Evolutionary conservation across 441 rosid species (phyloP), one percentile per base, ranked within the genome.

Genomic region (Metrosideros polymorpha): DNA sequence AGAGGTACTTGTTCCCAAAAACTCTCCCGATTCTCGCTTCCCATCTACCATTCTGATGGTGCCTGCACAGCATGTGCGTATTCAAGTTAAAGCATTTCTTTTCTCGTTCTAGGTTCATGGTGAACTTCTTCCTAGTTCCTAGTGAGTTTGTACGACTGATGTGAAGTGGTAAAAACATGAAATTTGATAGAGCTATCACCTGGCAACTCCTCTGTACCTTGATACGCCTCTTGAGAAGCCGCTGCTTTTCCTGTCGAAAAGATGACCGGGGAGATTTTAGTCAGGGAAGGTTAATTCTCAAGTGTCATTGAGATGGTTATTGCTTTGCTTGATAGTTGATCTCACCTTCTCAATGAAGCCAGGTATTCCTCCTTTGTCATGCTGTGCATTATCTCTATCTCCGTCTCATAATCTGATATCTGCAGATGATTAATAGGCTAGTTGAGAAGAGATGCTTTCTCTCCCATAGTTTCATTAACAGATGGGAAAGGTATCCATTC

Each of bases 31-130:
- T 87, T 30, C 86, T 49, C 47, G 88, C 88, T 12, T 87, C 88
- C 88, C 88, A 87, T 84, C 86, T 75, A 12, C 88, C 88, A 55
- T 87, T 87, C n/a, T 87, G 86, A 55, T 87, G 88, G 86, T 84
- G 88, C 86, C 88, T 87, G 88, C 88, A 63, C 49, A 82, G 50
- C 27, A 63, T 35, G 45, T 59, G 5, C 15, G n/a, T 22, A 22
- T 22, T 71, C 49, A 12, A 71, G 79, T 71, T 25, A 22, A 56
- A 71, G 47, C 47, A 22, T 39, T 71, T 71, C 79, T 71, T 71
- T 71, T 39, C 79, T 71, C 12, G 49, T 71, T 71, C 79, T 71
- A 22, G 17, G 47, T 39, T 71, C 47, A 39, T 22, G n/a, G 47
- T 12, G n/a, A 39, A 39, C 79, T 22, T 63, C 9, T 30, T 61